Percentiles rank a stretch among this genome's conserved stretches.
phyloP scores from a whole-genome alignment of 352 stramenopile genomes.

The Pythium aquatile region DNA sequence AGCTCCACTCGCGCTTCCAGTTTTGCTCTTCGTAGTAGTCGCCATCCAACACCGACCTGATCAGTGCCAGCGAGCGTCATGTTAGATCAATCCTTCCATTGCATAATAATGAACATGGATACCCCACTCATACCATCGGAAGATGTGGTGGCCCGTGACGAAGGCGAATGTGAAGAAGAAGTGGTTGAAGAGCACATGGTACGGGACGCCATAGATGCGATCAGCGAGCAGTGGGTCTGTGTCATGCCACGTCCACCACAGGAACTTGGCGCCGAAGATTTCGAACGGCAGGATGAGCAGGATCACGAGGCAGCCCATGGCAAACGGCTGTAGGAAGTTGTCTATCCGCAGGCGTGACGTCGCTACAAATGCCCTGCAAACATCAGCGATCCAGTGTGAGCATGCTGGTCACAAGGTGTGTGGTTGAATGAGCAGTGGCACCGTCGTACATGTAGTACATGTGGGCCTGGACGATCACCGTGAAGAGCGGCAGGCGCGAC shows the following conservation, averaged over 20 bases:
- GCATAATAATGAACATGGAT: too few relatives aligned
- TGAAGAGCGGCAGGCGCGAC: conserved; percentile 49
- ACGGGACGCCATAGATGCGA: conserved; percentile 63
- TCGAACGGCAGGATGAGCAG: conserved; percentile 69
- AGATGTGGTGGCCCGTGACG: conserved; percentile 45
- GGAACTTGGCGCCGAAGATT: conserved; percentile 73
- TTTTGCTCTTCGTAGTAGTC: conserved; percentile 65
- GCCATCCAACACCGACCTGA: conserved; percentile 48
- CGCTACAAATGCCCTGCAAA: conserved; percentile 62
- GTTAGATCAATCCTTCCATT: background rate
- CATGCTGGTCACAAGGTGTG: background rate
- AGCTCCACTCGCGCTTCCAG: conserved; percentile 66
- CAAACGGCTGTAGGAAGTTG: conserved; percentile 67
- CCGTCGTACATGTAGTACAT: conserved; percentile 74
- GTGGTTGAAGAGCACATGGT: conserved; percentile 63
- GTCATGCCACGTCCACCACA: conserved; percentile 88
- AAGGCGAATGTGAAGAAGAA: conserved; percentile 65
- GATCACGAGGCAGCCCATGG: conserved; percentile 57
- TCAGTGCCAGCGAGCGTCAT: background rate
- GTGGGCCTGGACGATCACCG: conserved; percentile 62
- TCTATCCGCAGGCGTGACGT: conserved; percentile 70
- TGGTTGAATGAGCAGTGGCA: background rate
- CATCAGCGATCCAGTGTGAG: background rate
- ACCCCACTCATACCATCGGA: conserved; percentile 40
- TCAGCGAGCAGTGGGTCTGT: conserved; percentile 64